Evolutionary conservation across 2,329 filamentous ascomycete genomes (phyloP), one percentile per base, ranked within the genome.

Genomic region (Ciborinia camelliae): DNA sequence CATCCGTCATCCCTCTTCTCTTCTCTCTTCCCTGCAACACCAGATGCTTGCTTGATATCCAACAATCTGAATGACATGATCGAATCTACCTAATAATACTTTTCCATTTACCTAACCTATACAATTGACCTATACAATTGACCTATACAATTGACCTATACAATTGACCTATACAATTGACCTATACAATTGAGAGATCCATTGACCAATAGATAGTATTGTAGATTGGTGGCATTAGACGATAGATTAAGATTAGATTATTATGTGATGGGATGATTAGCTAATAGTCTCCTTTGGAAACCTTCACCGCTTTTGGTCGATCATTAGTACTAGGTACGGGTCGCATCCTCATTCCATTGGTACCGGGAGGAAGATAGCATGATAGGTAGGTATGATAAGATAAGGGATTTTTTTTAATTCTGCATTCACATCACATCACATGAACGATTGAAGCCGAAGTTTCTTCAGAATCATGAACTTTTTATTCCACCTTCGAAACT

Each of bases 231-330:
- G n/a, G n/a, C n/a, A n/a, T n/a, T n/a, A n/a, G n/a, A n/a, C n/a
- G n/a, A n/a, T n/a, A n/a, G n/a, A n/a, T n/a, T n/a, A n/a, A n/a
- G n/a, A n/a, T n/a, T n/a, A n/a, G n/a, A n/a, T n/a, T n/a, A n/a
- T n/a, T n/a, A n/a, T n/a, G n/a, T n/a, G n/a, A n/a, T 20, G 10
- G 14, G 4, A 18, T 57, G 39, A 12, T 58, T 23, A 32, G 20
- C 6, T 23, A 58, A 45, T 45, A 5, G 23, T 32, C 28, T 12
- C 54, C 54, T 23, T 58, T 10, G 54, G 39, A 58, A 45, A 18
- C 12, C 26, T 35, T 58, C 39, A 58, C 54, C 54, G 54, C 54
- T 58, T 52, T 51, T 58, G 26, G 54, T 58, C 39, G 54, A 58
- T 58, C 55, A 32, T 14, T 28, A n/a, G n/a, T n/a, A n/a, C n/a